Conservation (phyloP, 345 rosid genomes). For the Erysimum cheiranthoides region DNA sequence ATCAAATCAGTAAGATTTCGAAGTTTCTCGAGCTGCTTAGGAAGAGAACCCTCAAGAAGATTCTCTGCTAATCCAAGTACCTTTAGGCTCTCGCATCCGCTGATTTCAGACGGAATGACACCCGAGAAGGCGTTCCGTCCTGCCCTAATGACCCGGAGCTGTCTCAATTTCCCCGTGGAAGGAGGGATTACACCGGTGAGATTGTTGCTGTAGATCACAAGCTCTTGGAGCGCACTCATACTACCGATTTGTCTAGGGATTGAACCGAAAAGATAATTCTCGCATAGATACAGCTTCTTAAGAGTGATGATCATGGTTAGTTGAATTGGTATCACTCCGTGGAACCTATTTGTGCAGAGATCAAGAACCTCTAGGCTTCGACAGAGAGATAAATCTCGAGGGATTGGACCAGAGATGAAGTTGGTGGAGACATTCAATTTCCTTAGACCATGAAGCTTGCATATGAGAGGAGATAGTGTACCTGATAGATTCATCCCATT, state of each 20-base stretch:
- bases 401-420: conserved; percentile 62
- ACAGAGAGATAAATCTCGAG: conserved; percentile 56
- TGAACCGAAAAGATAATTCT: conserved; percentile 62
- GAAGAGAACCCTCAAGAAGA: conserved; percentile 70
- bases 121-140: conserved; percentile 75
- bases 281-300: conserved; percentile 56
- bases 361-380: conserved; percentile 55
- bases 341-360: conserved; percentile 75
- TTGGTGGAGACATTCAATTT: conserved; percentile 61
- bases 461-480: conserved; percentile 60
- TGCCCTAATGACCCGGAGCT: conserved; percentile 65
- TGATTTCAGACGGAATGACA: conserved; percentile 68
- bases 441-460: conserved; percentile 55
- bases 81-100: conserved; percentile 69
- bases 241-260: conserved; percentile 63
- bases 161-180: conserved; percentile 56
- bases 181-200: conserved; percentile 70
- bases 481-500: conserved; percentile 65
- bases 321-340: conserved; percentile 65
- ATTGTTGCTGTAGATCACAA: conserved; percentile 74
- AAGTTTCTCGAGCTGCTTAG: conserved; percentile 64
- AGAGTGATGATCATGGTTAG: conserved; percentile 56
- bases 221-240: conserved; percentile 60
- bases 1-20: conserved; percentile 63
- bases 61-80: conserved; percentile 85